phyloP scores from a whole-genome alignment of 768 basidiomycete species.

The Trametes coccinea region DNA sequence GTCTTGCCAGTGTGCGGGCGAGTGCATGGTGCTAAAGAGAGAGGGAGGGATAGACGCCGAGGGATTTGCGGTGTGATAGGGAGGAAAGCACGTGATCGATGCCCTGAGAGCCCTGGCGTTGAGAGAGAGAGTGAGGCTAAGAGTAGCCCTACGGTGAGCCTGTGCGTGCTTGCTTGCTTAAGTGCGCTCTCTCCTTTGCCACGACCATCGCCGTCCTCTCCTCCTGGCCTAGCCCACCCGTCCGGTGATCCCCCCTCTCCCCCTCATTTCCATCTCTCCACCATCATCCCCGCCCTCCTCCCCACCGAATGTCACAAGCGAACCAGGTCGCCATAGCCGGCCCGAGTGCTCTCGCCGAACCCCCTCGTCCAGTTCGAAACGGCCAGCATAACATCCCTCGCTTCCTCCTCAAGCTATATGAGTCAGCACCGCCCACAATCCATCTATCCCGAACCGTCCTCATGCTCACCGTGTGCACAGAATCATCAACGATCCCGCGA shows the following conservation, averaged over 20 bases:
- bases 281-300: background rate
- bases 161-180: too few species aligned
- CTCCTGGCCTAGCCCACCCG: background rate
- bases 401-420: constrained; percentile 91
- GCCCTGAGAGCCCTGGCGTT: background rate
- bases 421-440: constrained; percentile 50
- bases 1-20: too few species aligned
- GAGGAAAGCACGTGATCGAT: background rate
- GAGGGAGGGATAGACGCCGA: too few species aligned
- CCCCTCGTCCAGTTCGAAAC: constrained; percentile 43
- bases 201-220: background rate
- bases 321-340: constrained; percentile 58
- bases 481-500: constrained; percentile 87
- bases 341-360: constrained; percentile 35
- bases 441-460: background rate
- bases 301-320: constrained; percentile 45
- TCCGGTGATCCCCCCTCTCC: background rate
- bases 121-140: too few species aligned
- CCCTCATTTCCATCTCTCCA: background rate
- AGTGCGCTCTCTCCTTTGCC: background rate
- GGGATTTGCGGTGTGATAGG: too few species aligned
- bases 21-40: too few species aligned
- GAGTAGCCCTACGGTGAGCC: too few species aligned
- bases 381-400: constrained; percentile 63
- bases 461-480: constrained; percentile 40